Evolutionary conservation across 73 alveolate genomes (phyloP).

Genomic region (Stentor roeselii): DNA sequence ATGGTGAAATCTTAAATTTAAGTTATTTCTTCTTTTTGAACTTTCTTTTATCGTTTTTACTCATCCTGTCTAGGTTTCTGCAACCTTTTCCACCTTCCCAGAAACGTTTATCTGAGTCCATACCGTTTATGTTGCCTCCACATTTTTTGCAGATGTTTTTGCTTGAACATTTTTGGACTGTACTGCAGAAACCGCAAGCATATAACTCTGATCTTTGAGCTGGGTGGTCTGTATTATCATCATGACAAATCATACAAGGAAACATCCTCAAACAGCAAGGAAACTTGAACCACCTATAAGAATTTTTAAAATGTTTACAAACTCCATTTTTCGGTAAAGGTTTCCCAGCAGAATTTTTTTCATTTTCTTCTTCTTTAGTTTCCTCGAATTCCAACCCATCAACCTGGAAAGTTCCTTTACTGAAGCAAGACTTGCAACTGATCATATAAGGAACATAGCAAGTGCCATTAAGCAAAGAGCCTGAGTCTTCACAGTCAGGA

Average conservation of each 20-base stretch:
- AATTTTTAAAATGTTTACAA: constrained; percentile 67
- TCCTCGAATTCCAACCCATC: neutral
- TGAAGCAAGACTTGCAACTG: neutral
- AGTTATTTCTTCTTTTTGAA: neutral
- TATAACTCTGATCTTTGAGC: constrained; percentile 50
- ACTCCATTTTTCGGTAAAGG: constrained; percentile 71
- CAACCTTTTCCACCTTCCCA: constrained; percentile 87
- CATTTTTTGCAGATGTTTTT: constrained; percentile 60
- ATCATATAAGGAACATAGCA: neutral
- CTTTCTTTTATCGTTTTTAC: constrained; percentile 48
- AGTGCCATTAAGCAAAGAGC: neutral
- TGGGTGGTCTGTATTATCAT: constrained; percentile 63
- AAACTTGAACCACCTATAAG: constrained; percentile 71
- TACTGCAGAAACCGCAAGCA: constrained; percentile 71
- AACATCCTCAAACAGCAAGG: constrained; percentile 65
- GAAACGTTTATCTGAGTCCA: constrained; percentile 54
- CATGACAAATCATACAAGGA: constrained; percentile 78
- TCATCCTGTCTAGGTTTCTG: constrained; percentile 57
- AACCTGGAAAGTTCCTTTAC: neutral
- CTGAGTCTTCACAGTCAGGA: neutral
- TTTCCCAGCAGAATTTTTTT: constrained; percentile 44
- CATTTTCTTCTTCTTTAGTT: neutral
- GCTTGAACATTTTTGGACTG: constrained; percentile 39
- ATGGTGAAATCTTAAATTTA: no score
- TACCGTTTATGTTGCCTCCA: constrained; percentile 34